Conservation (phyloP, 2,329 filamentous ascomycete genomes). For the Colletotrichum karsti region DNA sequence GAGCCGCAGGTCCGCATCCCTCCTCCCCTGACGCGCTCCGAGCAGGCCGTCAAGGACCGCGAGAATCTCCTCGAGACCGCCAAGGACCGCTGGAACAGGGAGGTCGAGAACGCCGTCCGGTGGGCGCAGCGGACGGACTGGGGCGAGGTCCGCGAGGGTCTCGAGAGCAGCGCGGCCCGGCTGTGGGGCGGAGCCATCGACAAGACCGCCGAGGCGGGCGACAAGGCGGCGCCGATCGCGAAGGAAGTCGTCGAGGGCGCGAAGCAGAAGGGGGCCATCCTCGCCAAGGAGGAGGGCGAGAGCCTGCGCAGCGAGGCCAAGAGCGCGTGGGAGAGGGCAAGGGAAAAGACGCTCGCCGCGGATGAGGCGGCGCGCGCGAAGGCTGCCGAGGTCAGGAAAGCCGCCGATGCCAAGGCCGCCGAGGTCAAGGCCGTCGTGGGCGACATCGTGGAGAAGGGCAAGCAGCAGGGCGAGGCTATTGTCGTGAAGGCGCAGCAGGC, state of each 20-base stretch:
- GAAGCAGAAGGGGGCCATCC: conserved; percentile 45
- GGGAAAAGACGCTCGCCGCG: conserved; percentile 29
- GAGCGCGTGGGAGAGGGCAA: conserved; percentile 31
- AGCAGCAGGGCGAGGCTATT: conserved; percentile 17
- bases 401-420: conserved; percentile 14
- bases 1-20: conserved; percentile 55
- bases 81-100: conserved; percentile 82
- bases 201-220: conserved; percentile 36
- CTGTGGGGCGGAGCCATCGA: conserved; percentile 53
- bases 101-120: conserved; percentile 72
- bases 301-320: conserved; percentile 32
- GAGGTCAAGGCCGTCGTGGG: conserved; percentile 26
- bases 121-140: conserved; percentile 75
- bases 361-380: conserved; percentile 22
- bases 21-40: conserved; percentile 58
- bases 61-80: conserved; percentile 69
- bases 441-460: conserved; percentile 23
- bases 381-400: conserved; percentile 21
- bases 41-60: conserved; percentile 59
- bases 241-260: conserved; percentile 40
- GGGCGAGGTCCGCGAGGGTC: conserved; percentile 66
- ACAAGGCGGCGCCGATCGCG: conserved; percentile 40
- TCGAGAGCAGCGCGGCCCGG: conserved; percentile 58
- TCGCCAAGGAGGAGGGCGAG: conserved; percentile 31
- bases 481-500: conserved; percentile 41